These are phyloP conservation scores for Ogataea sp. DNA, from an alignment of 805 yeast genomes.

Conservation along the genomic window DNA sequence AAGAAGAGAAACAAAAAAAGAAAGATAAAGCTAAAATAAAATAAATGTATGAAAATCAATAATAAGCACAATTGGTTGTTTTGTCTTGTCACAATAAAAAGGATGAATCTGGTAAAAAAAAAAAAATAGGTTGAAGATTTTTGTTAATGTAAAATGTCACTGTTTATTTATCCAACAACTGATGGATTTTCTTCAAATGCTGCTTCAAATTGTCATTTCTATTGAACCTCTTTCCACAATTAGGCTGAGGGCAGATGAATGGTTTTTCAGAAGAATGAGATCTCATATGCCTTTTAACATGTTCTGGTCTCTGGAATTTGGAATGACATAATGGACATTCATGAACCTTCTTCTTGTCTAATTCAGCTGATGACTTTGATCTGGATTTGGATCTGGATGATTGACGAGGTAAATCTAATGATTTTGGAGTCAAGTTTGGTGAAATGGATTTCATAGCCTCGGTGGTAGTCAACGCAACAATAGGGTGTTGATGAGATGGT, in stretches of 20 bases:
- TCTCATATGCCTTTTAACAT: conserved; percentile 57
- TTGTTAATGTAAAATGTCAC: too few species aligned
- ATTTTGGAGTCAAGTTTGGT: conserved; percentile 1
- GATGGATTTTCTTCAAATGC: conserved; percentile 55
- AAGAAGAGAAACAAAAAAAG: too few species aligned
- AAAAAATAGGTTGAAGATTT: too few species aligned
- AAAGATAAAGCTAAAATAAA: too few species aligned
- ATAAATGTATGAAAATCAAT: too few species aligned
- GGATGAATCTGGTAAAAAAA: too few species aligned
- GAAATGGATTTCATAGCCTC: neutral
- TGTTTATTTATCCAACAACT: conserved; percentile 2
- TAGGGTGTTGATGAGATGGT: too few species aligned
- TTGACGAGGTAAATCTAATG: conserved; percentile 24
- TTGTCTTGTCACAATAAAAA: too few species aligned
- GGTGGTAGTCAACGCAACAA: neutral
- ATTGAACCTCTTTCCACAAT: conserved; percentile 49
- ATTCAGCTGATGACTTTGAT: conserved; percentile 16
- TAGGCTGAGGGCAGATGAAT: conserved; percentile 40
- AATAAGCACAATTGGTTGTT: too few species aligned
- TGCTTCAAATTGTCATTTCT: conserved; percentile 54
- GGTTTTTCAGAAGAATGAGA: conserved; percentile 53
- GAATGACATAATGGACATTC: conserved; percentile 58
- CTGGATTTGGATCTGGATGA: conserved; percentile 26
- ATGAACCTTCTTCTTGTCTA: conserved; percentile 48
- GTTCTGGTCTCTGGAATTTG: conserved; percentile 63